These are phyloP conservation scores for Uncinocarpus reesii DNA, from an alignment of 2,329 filamentous ascomycete species.

Conservation along the genomic window DNA sequence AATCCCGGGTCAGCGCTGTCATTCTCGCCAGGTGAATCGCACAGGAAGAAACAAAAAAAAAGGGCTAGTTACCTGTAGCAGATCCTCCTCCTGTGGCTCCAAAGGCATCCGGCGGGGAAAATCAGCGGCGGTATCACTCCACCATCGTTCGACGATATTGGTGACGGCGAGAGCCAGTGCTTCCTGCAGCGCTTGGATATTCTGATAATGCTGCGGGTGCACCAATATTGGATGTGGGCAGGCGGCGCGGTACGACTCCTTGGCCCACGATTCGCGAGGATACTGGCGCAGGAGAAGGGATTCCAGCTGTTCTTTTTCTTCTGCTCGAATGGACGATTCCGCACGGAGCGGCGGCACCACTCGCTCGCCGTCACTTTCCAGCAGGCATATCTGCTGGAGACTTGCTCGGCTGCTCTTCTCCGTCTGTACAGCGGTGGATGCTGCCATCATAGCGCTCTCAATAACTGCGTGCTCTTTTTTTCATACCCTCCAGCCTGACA, in stretches of 20 bases:
- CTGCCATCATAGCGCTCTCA: not conserved
- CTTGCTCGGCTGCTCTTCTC: not conserved
- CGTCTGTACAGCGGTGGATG: not conserved
- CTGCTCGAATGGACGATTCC: not conserved
- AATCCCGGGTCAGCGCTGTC: not conserved
- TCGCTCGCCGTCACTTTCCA: not conserved
- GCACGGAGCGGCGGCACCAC: not conserved
- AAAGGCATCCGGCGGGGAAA: constrained; percentile 24
- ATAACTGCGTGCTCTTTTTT: too few species aligned
- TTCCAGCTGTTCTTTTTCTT: constrained; percentile 5
- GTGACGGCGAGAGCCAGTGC: constrained; percentile 20
- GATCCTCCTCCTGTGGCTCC: constrained; percentile 21
- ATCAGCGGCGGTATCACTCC: constrained; percentile 19
- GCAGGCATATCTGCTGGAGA: constrained; percentile 10
- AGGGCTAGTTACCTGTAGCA: constrained; percentile 18
- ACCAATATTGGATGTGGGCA: constrained; percentile 9
- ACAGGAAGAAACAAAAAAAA: not conserved
- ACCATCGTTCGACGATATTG: constrained; percentile 26
- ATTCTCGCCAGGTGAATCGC: not conserved
- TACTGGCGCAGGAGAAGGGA: constrained; percentile 1
- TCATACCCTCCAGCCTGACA: too few species aligned
- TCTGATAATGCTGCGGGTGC: constrained; percentile 8
- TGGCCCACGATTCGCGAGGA: constrained; percentile 10
- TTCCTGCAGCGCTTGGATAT: constrained; percentile 16
- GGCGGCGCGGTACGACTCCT: constrained; percentile 1